phyloP scores from a whole-genome alignment of 164 flowering plant genomes.

The Chimonanthus praecox region DNA sequence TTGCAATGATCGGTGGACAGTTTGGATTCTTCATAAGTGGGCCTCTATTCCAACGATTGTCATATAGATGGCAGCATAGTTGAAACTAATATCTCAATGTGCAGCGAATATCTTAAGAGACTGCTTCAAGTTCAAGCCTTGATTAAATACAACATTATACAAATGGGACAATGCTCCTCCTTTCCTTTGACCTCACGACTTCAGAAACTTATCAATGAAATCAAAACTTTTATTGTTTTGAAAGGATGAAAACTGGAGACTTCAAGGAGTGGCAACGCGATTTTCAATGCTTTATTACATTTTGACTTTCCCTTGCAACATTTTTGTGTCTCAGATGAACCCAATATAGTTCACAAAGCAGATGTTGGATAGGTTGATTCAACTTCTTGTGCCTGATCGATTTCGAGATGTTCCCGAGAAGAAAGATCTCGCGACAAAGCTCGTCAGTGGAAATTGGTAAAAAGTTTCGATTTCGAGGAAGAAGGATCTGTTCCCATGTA shows the following conservation, averaged over 20 bases:
- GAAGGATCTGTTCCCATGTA: slow-evolving; percentile 3
- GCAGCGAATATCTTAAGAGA: not conserved
- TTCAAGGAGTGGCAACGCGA: not conserved
- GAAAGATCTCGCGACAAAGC: slow-evolving; percentile 8
- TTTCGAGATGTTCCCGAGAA: slow-evolving; percentile 2
- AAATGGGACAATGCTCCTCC: not conserved
- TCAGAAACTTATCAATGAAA: too few relatives aligned
- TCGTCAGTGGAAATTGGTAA: slow-evolving; percentile 1
- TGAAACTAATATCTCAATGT: not conserved
- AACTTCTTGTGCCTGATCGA: not conserved
- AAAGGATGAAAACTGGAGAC: not conserved
- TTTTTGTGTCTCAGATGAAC: not conserved
- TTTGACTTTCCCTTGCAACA: not conserved
- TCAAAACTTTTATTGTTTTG: not conserved
- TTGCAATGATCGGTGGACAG: too few relatives aligned
- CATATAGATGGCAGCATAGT: too few relatives aligned
- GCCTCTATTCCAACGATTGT: too few relatives aligned
- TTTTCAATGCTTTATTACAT: not conserved
- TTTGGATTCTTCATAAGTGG: too few relatives aligned
- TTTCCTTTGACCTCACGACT: not conserved
- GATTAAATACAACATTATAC: not conserved
- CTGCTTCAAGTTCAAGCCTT: not conserved
- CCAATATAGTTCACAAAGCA: not conserved
- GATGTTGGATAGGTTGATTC: not conserved
- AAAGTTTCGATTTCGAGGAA: slow-evolving; percentile 3